Percentiles rank a stretch among this genome's conserved stretches.
Evolutionary conservation across 2,329 filamentous ascomycete species (phyloP).

Genomic region (Pseudogymnoascus sp.): DNA sequence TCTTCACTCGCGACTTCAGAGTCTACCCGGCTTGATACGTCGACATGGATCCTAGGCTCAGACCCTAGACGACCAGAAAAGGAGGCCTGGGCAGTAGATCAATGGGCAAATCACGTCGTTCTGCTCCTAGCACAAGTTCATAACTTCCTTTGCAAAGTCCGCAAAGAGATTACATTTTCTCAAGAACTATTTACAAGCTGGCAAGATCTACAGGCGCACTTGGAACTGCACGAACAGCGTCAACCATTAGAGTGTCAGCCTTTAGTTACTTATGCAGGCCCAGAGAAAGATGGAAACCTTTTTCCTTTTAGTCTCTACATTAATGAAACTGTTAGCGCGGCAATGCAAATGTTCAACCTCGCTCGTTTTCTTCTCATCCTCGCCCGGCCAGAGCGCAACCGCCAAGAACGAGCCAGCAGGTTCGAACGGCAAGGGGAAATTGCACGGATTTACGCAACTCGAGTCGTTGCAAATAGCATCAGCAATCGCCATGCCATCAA

Average conservation of each 20-base stretch:
- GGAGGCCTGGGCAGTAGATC: not conserved
- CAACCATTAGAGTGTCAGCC: not conserved
- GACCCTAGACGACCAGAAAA: not conserved
- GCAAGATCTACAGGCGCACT: not conserved
- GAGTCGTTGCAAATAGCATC: not conserved
- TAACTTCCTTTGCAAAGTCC: not conserved
- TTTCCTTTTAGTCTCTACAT: conserved; percentile 1
- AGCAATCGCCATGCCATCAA: not conserved
- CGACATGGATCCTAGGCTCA: not conserved
- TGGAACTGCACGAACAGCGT: not conserved
- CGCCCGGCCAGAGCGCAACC: conserved; percentile 4
- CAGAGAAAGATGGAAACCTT: not conserved
- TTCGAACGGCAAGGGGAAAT: not conserved
- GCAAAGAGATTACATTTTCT: conserved; percentile 7
- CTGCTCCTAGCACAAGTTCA: not conserved
- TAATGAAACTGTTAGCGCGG: conserved; percentile 11
- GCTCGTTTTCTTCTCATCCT: conserved; percentile 15
- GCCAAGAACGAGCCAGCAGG: not conserved
- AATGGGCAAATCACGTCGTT: conserved; percentile 5
- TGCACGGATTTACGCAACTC: not conserved
- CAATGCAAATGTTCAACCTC: conserved; percentile 16
- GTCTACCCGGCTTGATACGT: conserved; percentile 6
- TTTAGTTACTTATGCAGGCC: not conserved
- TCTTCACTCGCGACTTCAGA: conserved; percentile 11
- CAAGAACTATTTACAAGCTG: not conserved